These are phyloP conservation scores for Yamadazyma nakazawae DNA, from an alignment of 805 yeast genomes.

Conservation along the genomic window DNA sequence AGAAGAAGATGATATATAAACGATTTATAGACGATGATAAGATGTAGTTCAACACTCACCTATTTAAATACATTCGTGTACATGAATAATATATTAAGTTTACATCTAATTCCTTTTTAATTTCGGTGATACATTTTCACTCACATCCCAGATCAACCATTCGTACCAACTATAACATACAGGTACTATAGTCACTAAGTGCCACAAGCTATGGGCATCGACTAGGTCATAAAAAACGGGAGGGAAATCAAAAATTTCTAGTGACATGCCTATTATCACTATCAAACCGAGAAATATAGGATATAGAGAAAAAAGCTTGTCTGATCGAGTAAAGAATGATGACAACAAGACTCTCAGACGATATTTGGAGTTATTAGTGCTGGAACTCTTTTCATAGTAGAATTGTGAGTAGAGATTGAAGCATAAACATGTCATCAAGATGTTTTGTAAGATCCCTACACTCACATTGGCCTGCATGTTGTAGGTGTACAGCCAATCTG, in stretches of 20 bases:
- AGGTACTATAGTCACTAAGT: slow-evolving; percentile 67
- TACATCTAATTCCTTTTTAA: not conserved
- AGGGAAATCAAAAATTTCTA: slow-evolving; percentile 88
- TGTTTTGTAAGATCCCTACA: slow-evolving; percentile 74
- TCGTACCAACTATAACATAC: slow-evolving; percentile 42
- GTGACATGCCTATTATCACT: slow-evolving; percentile 74
- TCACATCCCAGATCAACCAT: slow-evolving; percentile 43
- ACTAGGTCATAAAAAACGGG: slow-evolving; percentile 56
- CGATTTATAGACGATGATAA: not conserved
- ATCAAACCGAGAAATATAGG: slow-evolving; percentile 35
- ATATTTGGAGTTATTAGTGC: slow-evolving; percentile 28
- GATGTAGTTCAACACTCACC: not conserved
- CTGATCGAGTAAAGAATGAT: slow-evolving; percentile 30
- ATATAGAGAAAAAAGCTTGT: slow-evolving; percentile 38
- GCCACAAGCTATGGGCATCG: slow-evolving; percentile 97
- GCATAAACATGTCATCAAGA: slow-evolving; percentile 29
- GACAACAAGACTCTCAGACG: slow-evolving; percentile 24
- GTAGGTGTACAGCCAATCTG: slow-evolving; percentile 87
- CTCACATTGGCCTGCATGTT: slow-evolving; percentile 88
- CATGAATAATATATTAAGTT: not conserved
- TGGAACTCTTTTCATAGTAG: slow-evolving; percentile 16
- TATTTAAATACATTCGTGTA: not conserved
- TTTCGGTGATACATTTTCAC: slow-evolving; percentile 24
- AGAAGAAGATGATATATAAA: slow-evolving; percentile 16
- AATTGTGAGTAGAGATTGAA: slow-evolving; percentile 30